Conservation (phyloP, 2,329 filamentous ascomycete species). For the Chaetomium sp. region DNA sequence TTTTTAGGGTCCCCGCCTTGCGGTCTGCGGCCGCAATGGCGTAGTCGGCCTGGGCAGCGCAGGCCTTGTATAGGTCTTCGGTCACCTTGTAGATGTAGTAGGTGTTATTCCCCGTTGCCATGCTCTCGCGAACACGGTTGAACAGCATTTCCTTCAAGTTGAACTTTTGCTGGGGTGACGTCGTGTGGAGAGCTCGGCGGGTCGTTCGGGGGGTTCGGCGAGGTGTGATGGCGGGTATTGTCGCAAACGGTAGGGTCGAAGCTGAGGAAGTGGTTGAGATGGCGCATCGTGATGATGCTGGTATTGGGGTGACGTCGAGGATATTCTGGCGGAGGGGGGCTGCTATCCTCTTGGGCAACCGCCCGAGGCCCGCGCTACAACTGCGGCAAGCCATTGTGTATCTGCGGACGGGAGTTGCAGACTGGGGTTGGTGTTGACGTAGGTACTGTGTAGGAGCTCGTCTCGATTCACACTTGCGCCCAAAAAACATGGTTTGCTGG, state of each 20-base stretch:
- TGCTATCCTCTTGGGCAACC: conserved; percentile 40
- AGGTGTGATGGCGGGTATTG: conserved; percentile 4
- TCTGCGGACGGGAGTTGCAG: background rate
- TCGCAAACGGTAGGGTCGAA: background rate
- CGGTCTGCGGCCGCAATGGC: conserved; percentile 68
- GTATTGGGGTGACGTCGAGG: conserved; percentile 9
- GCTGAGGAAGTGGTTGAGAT: background rate
- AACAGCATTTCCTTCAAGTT: conserved; percentile 18
- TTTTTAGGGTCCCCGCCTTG: conserved; percentile 67
- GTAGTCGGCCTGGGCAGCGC: conserved; percentile 74
- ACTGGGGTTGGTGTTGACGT: background rate
- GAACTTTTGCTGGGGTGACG: conserved; percentile 10
- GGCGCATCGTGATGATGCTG: conserved; percentile 9
- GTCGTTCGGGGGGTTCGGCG: conserved; percentile 13
- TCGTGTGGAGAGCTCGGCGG: conserved; percentile 28
- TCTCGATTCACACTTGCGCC: background rate
- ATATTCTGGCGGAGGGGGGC: conserved; percentile 8
- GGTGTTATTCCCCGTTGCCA: conserved; percentile 33
- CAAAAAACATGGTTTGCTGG: conserved; percentile 27
- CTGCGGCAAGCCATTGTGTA: conserved; percentile 52
- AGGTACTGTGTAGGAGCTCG: background rate
- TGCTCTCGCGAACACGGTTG: conserved; percentile 15
- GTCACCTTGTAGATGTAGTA: conserved; percentile 82
- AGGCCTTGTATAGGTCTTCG: conserved; percentile 75
- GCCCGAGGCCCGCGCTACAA: conserved; percentile 50